Base-by-base conservation (phyloP, 2,329 filamentous ascomycete genomes). In the Colletotrichum euphorbiae region DNA sequence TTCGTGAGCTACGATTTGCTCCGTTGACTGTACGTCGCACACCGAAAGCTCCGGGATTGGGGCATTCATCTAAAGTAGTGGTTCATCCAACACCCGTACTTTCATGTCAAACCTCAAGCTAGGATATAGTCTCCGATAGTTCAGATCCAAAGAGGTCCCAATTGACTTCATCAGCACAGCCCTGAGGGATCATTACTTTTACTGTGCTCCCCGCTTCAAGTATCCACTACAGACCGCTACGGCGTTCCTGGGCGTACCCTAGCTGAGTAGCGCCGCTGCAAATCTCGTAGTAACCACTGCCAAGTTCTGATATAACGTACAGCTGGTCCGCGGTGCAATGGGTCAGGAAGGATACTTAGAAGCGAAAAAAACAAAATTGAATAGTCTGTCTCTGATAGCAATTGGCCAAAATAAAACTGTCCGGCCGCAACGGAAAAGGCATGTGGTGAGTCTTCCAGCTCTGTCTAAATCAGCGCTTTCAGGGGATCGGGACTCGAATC, bases 221-320 rank as follows among this genome's bases (percentile, higher is more conserved):
- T 48, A 3, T 43, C 61, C 65, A 68, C 65, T 38, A 17, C 46
- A 40, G 19, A 51, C 60, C 36, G 45, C 51, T 33, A 51, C 51
- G 46, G 46, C 50, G 17, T 56, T 50, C 24, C 51, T 46, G 59
- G 60, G 28, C 59, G 50, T 51, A 64, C 52, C 59, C 64, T 38
- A 65, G 65, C 61, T 68, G 38, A 59, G 54, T 50, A 65, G 45
- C 42, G 54, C 42, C 61, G 66, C 66, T 68, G 61, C 61, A 65
- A 65, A 68, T 68, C 66, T 68, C 61, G 61, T 65, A 62, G 48
- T 60, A 65, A 65, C 24, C 61, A 54, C 33, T 45, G 46, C 4
- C 6, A 28, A 28, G 24, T 28, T 28, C 24, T 28, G 38, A 17
- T 31, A 40, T 50, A 45, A 59, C 36, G 21, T 57, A 62, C 24